Percentiles rank a stretch among this genome's conserved stretches.
These are phyloP conservation scores for Solanum ossicruentum DNA, from an alignment of 257 asterid genomes.

Conservation along the genomic window DNA sequence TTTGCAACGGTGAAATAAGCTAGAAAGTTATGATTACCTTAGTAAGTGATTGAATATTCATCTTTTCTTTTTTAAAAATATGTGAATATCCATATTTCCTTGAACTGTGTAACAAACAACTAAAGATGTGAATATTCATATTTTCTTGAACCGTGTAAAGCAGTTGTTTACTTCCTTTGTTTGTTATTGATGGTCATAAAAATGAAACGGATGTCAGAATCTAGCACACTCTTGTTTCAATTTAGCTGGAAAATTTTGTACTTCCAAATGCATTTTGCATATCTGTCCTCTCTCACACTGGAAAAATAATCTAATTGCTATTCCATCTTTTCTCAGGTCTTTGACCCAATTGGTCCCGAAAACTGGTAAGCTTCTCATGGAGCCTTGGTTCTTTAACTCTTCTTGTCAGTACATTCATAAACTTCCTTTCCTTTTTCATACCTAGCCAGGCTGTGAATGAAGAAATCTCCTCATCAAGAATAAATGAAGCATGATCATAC, in stretches of 20 bases:
- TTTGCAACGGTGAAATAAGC: background rate
- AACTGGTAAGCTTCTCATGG: background rate
- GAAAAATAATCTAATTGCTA: background rate
- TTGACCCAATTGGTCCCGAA: background rate
- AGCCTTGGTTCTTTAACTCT: background rate
- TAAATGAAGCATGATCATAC: background rate
- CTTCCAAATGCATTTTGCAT: background rate
- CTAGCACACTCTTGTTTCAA: background rate
- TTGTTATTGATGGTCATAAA: background rate
- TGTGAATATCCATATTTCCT: no score
- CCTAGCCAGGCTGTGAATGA: background rate
- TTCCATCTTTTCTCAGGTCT: background rate
- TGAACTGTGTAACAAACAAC: background rate
- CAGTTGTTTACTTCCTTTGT: background rate
- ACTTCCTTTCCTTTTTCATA: background rate
- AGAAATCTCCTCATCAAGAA: background rate
- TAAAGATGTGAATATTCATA: background rate
- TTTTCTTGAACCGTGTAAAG: background rate
- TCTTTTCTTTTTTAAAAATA: background rate
- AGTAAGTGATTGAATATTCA: background rate
- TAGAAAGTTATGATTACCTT: background rate
- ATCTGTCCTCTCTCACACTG: background rate
- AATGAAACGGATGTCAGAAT: background rate
- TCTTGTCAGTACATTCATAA: background rate
- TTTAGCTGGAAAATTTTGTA: background rate